Base-by-base conservation (phyloP, 495 filamentous ascomycete species). In the Penicillium pancosmium region DNA sequence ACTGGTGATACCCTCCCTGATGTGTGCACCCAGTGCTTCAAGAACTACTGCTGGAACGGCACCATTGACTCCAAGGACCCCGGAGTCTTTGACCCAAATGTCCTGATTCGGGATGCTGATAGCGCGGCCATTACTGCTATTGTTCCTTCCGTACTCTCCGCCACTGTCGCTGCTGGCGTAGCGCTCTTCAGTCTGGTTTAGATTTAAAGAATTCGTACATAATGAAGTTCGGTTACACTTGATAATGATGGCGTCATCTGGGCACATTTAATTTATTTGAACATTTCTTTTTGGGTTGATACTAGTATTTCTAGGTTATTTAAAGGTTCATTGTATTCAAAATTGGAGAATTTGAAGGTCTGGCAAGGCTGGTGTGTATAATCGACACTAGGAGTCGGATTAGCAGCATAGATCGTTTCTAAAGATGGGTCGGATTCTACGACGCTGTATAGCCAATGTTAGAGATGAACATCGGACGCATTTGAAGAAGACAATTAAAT, bases 11-110 rank as follows among this genome's bases (percentile, higher is more conserved):
- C 69, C 1, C 80, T 91, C 1, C 91, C 91, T 0, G 76, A 79
- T 11, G 82, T 82, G 13, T 98, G 93, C 71, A 78, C 68, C 27
- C 63, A 78, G 43, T 98, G 93, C 73, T 97, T 97, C 69, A 58
- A 77, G 40, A 67, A 80, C 27, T 97, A 95, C 74, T 97, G 94
- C 82, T 97, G 93, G 75, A 61, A 78, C 38, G 75, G 75, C 31
- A 73, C 65, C 23, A 56, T 61, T 33, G 72, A 78, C 59, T 63
- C 63, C 16, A 75, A 66, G 19, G 55, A 43, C 0, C 76, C 78
- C 2, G 33, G 36, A 2, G 16, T 27, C 0, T 80, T 74, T 53
- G 68, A 67, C 18, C 79, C 79, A 0, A 40, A 38, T 0, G 58
- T 61, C n/a, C 46, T 68, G 19, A 3, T 73, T 53, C 46, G 47